Evolutionary conservation across 129 eudicot species (phyloP), one percentile per base, ranked within the genome.

Genomic region (Tagetes patula): DNA sequence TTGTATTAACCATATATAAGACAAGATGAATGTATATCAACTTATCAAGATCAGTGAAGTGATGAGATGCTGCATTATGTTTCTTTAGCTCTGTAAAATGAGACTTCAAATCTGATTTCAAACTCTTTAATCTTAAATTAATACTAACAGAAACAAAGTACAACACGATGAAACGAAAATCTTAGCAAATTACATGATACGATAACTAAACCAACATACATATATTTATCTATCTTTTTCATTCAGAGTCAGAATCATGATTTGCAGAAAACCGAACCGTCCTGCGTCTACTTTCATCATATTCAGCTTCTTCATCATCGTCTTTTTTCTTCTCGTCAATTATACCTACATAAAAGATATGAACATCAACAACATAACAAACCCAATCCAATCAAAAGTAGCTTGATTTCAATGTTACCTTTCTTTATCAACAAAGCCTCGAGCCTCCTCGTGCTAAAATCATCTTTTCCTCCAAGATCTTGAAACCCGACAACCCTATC

Each of bases 391-490:
- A 73, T 73, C 30, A 58, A 46, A 13, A 33, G 7, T 46, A 5
- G 33, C 33, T 5, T 31, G 20, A 2, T 7, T 34, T 10, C 8
- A n/a, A 20, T 20, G 34, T 12, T 80, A 89, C 96, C 96, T 87
- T 92, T 92, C 88, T 83, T 89, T 54, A 85, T 70, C 63, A 89
- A 67, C n/a, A 78, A 74, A 80, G 39, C 80, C 79, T 89, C 95
- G 6, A 89, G 88, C 41, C 76, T 78, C 83, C 75, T 86, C 4
- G 90, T 91, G 61, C 84, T 38, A 69, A 91, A 91, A 77, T 91
- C 97, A 68, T 91, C 97, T 80, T 91, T 91, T 60, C 87, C 96
- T 71, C 97, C 96, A 61, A 91, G 70, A 67, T 88, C 96, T 80
- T 91, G 85, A 80, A 91, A 91, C 55, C 97, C 97, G 9, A 88